A percentile compares a stretch with the other conserved stretches of the same genome.
Evolutionary conservation across 1,284 basidiomycete genomes (phyloP).

Genomic region (Leccinum pachyderme): DNA sequence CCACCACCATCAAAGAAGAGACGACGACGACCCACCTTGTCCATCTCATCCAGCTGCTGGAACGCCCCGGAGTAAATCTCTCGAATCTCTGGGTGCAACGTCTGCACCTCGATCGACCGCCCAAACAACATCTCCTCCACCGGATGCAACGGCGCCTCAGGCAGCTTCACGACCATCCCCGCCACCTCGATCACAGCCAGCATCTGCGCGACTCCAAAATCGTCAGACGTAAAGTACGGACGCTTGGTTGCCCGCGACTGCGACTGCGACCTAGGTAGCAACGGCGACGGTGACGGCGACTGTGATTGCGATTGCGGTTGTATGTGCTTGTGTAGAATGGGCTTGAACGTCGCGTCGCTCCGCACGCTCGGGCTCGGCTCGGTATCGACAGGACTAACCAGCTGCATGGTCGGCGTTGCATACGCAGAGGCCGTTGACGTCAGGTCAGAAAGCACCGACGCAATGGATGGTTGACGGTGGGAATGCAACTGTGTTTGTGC

Average conservation of each 20-base stretch:
- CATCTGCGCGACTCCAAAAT: conserved; percentile 83
- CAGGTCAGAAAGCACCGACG: conserved; percentile 62
- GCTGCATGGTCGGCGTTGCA: conserved; percentile 45
- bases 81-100: conserved; percentile 69
- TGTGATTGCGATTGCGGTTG: not conserved
- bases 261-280: not conserved
- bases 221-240: conserved; percentile 65
- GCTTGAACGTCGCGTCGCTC: conserved; percentile 28
- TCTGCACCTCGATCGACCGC: conserved; percentile 53
- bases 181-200: conserved; percentile 78
- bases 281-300: not conserved
- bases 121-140: conserved; percentile 78
- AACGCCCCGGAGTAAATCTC: conserved; percentile 71
- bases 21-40: conserved; percentile 62
- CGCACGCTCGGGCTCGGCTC: conserved; percentile 19
- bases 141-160: conserved; percentile 45
- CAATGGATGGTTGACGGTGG: conserved; percentile 57
- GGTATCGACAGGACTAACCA: conserved; percentile 31
- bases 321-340: not conserved
- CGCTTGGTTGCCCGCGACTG: conserved; percentile 29
- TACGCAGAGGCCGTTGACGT: conserved; percentile 37
- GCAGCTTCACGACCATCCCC: conserved; percentile 33
- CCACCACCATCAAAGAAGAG: not conserved
- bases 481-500: conserved; percentile 22
- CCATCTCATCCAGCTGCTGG: conserved; percentile 77